Evolutionary conservation across 176 grass and related monocot species (phyloP), one percentile per base, ranked within the genome.

Genomic region (Cenchrus fungigraminus): DNA sequence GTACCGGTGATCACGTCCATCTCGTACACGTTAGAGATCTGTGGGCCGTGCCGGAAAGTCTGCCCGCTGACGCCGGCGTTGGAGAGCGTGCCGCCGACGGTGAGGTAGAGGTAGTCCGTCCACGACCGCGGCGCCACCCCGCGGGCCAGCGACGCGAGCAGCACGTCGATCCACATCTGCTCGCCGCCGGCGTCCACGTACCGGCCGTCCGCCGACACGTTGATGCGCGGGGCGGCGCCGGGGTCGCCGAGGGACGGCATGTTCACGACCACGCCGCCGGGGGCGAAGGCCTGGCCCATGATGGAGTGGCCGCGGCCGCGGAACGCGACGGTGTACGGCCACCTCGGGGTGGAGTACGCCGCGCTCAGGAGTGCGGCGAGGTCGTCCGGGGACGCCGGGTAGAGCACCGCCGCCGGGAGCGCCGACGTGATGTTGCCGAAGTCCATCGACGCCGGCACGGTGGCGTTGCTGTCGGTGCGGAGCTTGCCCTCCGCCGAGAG

Each of bases 1-100:
- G 81, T 95, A 97, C 95, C 95, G n/a, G 92, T 95, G 84, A 98
- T 93, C 43, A 98, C 87, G 83, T 98, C 95, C 43, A 98, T 81
- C 84, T 98, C 95, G 62, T 47, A 55, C 12, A 95, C 92, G 85
- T 98, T 98, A 51, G 91, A 81, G 6, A 95, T 95, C 83, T 98
- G 96, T 0, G 96, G 96, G 6, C 96, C 96, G 68, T 92, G 77
- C 9, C 89, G 96, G 86, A 79, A 92, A 4, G 89, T 60, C 83
- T 98, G 93, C 4, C 96, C 96, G 64, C 96, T 95, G 81, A 95
- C n/a, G 11, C 96, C 93, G 56, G 93, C 96, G 79, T 95, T 95
- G 29, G 96, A 95, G n/a, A 98, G 93, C 16, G 96, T 98, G 50
- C 96, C 96, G 58, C 91, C 96, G 50, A 98, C 91, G 12, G 95